Conservation (phyloP, 1,284 basidiomycete species). For the Melampsora abietis-canadensis region DNA sequence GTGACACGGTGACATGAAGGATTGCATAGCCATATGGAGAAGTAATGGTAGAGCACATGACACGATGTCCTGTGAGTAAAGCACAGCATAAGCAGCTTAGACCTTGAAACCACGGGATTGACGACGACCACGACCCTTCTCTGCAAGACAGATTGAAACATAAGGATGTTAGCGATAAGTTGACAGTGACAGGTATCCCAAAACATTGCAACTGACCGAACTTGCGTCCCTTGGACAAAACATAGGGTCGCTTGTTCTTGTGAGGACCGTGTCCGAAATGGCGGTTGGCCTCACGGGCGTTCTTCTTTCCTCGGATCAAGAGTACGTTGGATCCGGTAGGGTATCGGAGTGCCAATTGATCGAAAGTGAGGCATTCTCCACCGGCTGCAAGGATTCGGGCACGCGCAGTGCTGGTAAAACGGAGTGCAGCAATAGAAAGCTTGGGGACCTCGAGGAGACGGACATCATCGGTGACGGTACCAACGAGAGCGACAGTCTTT, state of each 20-base stretch:
- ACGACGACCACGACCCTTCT: constrained; percentile 58
- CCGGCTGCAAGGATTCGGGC: constrained; percentile 93
- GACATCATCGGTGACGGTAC: constrained; percentile 93
- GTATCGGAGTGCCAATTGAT: constrained; percentile 89
- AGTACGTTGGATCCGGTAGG: constrained; percentile 95
- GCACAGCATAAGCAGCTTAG: neutral
- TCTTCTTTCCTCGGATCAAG: constrained; percentile 85
- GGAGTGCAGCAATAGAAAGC: constrained; percentile 87
- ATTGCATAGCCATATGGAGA: too few species aligned
- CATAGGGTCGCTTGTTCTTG: constrained; percentile 82
- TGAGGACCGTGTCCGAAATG: constrained; percentile 43
- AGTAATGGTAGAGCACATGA: too few species aligned
- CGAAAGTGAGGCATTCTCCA: constrained; percentile 90
- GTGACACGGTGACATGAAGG: too few species aligned
- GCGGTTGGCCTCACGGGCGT: constrained; percentile 66
- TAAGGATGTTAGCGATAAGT: neutral
- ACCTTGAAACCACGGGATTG: constrained; percentile 55
- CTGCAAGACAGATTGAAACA: constrained; percentile 44
- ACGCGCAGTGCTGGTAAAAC: constrained; percentile 87
- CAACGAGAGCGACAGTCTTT: constrained; percentile 86
- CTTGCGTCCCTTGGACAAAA: constrained; percentile 92
- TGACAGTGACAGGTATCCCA: too few species aligned
- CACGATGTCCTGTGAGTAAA: too few species aligned
- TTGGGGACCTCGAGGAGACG: constrained; percentile 84
- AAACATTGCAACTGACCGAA: constrained; percentile 50